phyloP scores from a whole-genome alignment of 2,329 filamentous ascomycete genomes.

The Akanthomyces uredinophilus region DNA sequence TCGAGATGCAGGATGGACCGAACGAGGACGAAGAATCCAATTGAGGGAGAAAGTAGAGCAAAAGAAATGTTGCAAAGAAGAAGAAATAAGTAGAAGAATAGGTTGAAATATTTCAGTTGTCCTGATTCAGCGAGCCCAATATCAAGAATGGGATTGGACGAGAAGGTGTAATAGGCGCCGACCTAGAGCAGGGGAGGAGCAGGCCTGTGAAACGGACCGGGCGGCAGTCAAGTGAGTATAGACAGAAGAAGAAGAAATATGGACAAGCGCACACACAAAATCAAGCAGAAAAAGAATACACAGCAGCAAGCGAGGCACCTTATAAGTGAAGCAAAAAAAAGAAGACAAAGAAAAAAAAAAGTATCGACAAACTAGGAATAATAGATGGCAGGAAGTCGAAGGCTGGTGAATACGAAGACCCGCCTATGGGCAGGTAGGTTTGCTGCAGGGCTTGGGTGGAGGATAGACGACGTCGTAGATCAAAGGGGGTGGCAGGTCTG shows the following conservation, averaged over 20 bases:
- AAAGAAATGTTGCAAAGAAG: neutral
- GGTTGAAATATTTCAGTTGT: neutral
- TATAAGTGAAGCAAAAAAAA: neutral
- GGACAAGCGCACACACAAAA: neutral
- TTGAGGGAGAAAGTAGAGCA: neutral
- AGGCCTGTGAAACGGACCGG: neutral
- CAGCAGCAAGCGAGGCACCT: neutral
- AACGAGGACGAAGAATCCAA: neutral
- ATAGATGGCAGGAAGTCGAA: conserved; percentile 7
- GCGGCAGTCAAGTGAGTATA: neutral
- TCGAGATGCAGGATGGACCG: neutral
- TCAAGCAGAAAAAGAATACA: neutral
- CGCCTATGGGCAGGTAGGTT: neutral
- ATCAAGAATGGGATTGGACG: neutral
- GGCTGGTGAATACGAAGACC: conserved; percentile 15
- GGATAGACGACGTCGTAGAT: neutral
- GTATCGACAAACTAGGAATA: conserved; percentile 7
- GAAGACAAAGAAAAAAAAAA: neutral
- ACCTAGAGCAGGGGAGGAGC: neutral
- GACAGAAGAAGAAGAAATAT: neutral
- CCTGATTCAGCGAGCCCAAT: neutral
- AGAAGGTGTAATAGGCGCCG: conserved; percentile 11
- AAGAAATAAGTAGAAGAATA: neutral
- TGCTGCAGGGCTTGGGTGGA: conserved; percentile 7
- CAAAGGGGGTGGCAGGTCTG: neutral